These are phyloP conservation scores for Trichoderma erinaceum DNA, from an alignment of 495 filamentous ascomycete species.

Conservation along the genomic window DNA sequence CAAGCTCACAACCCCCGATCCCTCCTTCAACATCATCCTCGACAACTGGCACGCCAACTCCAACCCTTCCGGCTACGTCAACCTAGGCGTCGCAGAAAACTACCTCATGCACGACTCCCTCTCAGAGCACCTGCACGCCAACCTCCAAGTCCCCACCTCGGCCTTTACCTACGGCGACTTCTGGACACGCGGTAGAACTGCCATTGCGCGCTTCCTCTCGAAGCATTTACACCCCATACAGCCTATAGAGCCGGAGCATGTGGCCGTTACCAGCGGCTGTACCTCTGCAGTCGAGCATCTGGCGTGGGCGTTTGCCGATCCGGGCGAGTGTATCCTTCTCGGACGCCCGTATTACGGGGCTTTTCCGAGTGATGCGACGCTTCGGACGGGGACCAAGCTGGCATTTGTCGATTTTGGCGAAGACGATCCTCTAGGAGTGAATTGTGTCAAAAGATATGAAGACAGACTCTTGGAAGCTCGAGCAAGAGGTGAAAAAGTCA, in stretches of 20 bases:
- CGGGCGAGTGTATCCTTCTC: constrained; percentile 23
- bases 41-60: constrained; percentile 22
- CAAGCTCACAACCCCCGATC: constrained; percentile 7
- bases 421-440: constrained; percentile 32
- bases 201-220: constrained; percentile 23
- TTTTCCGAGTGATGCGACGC: constrained; percentile 17
- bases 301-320: constrained; percentile 24
- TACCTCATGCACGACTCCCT: constrained; percentile 15
- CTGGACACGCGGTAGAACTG: constrained; percentile 18
- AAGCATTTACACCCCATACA: constrained; percentile 17
- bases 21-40: background rate
- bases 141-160: constrained; percentile 18
- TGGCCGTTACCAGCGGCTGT: constrained; percentile 23
- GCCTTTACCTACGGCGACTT: constrained; percentile 27
- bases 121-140: constrained; percentile 20
- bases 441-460: constrained; percentile 37
- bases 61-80: constrained; percentile 33
- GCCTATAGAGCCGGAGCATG: constrained; percentile 19
- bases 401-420: constrained; percentile 34
- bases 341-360: constrained; percentile 25
- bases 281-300: constrained; percentile 24
- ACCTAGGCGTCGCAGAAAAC: constrained; percentile 17
- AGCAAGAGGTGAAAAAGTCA: constrained; percentile 26
- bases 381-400: constrained; percentile 26
- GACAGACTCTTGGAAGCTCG: constrained; percentile 25